Base-by-base conservation (phyloP, 176 grass and related monocot genomes). In the Musa troglodytarum region DNA sequence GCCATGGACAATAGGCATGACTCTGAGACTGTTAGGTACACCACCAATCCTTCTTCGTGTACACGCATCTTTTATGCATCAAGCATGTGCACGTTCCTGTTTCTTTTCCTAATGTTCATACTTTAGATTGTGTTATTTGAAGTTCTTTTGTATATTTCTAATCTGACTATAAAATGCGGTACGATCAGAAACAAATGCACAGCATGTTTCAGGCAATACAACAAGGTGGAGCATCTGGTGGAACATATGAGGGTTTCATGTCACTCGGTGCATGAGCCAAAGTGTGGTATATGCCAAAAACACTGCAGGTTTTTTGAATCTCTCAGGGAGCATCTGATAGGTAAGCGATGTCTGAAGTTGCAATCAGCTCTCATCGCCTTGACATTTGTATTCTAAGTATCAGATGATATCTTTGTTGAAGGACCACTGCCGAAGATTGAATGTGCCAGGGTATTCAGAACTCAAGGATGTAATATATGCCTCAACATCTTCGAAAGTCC, bases 281-380 rank as follows among this genome's bases (percentile, higher is more conserved):
- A 71, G 83, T 96, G 93, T 76, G 87, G 93, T 73, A 75, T 84
- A 10, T 96, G 89, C 79, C 19, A 81, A 54, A 96, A 96, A 76
- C 93, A 96, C 79, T 96, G 93, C 79, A 90, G 93, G 25, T 96
- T 85, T 34, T 90, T 90, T 53, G 93, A 96, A 68, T 96, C 93
- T 0, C 89, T 96, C 71, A 84, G 93, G 76, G 93, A 96, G 74
- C 89, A 96, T 78, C 89, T 96, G 73, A 96, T 96, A 49, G 93
- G 93, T 92, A 71, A 9, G 50, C 17, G 54, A 54, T 16, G 26
- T 65, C 26, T 68, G 34, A 28, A 43, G 25, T 49, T 19, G 17
- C 0, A 68, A 15, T 13, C 24, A 68, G 29, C 2, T 34, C 29
- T 34, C 29, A 34, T 4, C 29, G 2, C 29, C 25, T 34, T 4